Evolutionary conservation across 164 flowering plant genomes (phyloP), one percentile per base, ranked within the genome.

Genomic region (Saururus chinensis): DNA sequence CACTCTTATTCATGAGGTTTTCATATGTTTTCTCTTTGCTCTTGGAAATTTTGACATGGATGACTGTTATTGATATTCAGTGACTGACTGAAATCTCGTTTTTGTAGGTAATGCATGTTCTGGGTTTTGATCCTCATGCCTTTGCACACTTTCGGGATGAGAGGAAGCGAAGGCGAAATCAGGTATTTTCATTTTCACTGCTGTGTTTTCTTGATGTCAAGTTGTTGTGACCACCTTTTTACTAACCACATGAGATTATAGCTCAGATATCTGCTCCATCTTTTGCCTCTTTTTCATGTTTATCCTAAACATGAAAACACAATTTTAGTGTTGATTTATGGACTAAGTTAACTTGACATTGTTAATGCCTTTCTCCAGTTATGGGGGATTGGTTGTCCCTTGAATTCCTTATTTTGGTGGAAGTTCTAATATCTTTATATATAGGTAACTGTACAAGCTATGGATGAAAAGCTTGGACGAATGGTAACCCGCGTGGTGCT

Each of bases 71-170:
- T 24, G 10, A 13, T 55, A 24, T 53, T 69, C n/a, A 17, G 56
- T 40, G 51, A 57, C 42, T 26, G 72, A 21, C 74, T 70, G 13
- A 5, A 30, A 3, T 68, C 60, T 55, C 9, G 30, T 25, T 56
- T 53, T 49, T 66, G 57, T 70, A 93, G 98, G 99, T 95, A 40
- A 95, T 95, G 96, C 99, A 95, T 70, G 99, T 95, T 73, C 95
- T 95, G 71, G 99, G 99, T 42, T 95, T 95, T 80, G 99, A 95
- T 75, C 99, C 99, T 53, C 99, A 95, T 78, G 99, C 99, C 68
- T 95, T 95, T 73, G 82, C 97, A 53, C 99, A 95, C 75, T 95
- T 95, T 71, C 83, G 99, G 64, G 97, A 95, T 75, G 99, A 95
- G 79, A 84, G 96, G 72, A 89, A 89, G 84, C 84, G 93, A 70